Evolutionary conservation across 2,329 filamentous ascomycete species (phyloP), one percentile per base, ranked within the genome.

Genomic region (Cladobotryum protrusum): DNA sequence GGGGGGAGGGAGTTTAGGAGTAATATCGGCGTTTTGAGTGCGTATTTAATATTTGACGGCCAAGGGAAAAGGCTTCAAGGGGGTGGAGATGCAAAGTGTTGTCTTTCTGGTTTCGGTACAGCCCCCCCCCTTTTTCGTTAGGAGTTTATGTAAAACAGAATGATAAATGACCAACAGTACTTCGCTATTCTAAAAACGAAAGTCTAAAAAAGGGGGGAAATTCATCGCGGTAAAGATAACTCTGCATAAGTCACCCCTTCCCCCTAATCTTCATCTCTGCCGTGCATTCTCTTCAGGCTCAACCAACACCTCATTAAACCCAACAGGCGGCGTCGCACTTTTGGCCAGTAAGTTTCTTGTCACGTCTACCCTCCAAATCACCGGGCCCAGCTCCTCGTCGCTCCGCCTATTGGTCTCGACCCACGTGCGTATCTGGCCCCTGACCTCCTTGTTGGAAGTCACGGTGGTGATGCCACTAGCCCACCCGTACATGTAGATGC

Each of bases 401-500:
- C 44, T 32, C 5, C 46, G 56, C 5, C 67, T 55, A 36, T 65
- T 54, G 8, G 57, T 52, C 48, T 69, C 66, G 5, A 70, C 56
- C 61, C 65, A 67, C 7, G 64, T 68, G 19, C 58, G 55, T 5
- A 69, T 58, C 48, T 68, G 65, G 9, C 62, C 63, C n/a, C 60
- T 54, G 9, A 69, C 62, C 56, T 72, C 70, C 56, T 69, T 70
- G 47, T 72, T 72, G 5, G 68, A 70, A 6, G 70, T 72, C 2
- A 72, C 42, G 1, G 68, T 72, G 17, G 61, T 60, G 2, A 65
- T 39, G 8, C 60, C 61, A 12, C 54, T 58, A 14, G 59, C 62
- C 70, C 70, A 72, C 4, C 69, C 69, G 20, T 71, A 65, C 59
- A 71, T 61, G 53, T 69, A 70, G 19, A 69, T 67, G 33, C 66